A percentile compares a stretch with the other conserved stretches of the same genome.
Evolutionary conservation across 2,329 filamentous ascomycete species (phyloP).

Genomic region (Calycina herbarum): DNA sequence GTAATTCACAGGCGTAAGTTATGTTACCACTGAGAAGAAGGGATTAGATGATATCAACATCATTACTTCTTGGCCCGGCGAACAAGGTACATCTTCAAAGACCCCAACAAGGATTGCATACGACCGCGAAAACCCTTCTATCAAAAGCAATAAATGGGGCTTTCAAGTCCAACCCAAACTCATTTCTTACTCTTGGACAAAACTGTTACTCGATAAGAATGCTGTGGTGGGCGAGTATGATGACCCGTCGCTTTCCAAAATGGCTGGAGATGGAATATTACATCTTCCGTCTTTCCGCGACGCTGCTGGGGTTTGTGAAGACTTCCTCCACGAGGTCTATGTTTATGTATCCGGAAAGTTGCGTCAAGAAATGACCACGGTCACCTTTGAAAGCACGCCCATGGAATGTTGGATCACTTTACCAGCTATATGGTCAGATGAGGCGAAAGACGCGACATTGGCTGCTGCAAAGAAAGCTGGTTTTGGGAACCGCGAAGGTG

Average conservation of each 20-base stretch:
- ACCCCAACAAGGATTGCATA: slow-evolving; percentile 30
- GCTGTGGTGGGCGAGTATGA: slow-evolving; percentile 20
- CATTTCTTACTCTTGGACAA: slow-evolving; percentile 33
- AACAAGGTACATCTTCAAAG: slow-evolving; percentile 18
- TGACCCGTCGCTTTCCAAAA: slow-evolving; percentile 21
- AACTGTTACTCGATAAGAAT: slow-evolving; percentile 31
- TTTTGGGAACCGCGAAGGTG: slow-evolving; percentile 20
- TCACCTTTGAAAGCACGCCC: slow-evolving; percentile 21
- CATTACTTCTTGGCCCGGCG: slow-evolving; percentile 26
- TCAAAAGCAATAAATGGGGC: slow-evolving; percentile 27
- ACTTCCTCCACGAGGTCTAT: slow-evolving; percentile 28
- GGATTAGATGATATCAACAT: slow-evolving; percentile 25
- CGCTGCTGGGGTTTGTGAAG: slow-evolving; percentile 27
- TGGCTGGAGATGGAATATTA: slow-evolving; percentile 18
- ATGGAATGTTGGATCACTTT: slow-evolving; percentile 33
- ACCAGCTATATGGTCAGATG: slow-evolving; percentile 32
- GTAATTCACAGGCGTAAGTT: slow-evolving; percentile 14
- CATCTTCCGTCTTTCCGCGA: slow-evolving; percentile 21
- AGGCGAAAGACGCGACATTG: slow-evolving; percentile 29
- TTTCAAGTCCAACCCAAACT: slow-evolving; percentile 27
- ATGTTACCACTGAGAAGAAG: slow-evolving; percentile 21
- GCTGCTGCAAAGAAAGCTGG: slow-evolving; percentile 29
- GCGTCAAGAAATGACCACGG: slow-evolving; percentile 14
- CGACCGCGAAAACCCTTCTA: slow-evolving; percentile 18
- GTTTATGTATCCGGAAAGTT: slow-evolving; percentile 17